These are phyloP conservation scores for Salix brachista DNA, from an alignment of 345 rosid genomes.

Conservation along the genomic window DNA sequence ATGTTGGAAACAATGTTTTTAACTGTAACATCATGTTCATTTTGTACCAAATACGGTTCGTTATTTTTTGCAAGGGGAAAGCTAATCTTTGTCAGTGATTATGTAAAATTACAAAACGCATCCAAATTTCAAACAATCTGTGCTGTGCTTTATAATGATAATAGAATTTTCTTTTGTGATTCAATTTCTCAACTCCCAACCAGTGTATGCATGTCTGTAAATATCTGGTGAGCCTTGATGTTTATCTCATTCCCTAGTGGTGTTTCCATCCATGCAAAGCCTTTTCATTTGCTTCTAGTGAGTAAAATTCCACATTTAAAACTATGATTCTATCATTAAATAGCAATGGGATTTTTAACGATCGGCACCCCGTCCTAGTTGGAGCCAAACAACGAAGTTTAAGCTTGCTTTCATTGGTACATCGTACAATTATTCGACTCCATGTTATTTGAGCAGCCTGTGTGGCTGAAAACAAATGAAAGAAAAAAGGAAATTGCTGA, in stretches of 20 bases:
- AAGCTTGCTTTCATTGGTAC: not conserved
- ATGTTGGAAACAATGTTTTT: conserved; percentile 3
- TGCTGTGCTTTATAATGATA: conserved; percentile 7
- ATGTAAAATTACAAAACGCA: conserved; percentile 23
- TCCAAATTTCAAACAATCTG: not conserved
- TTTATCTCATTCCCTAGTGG: not conserved
- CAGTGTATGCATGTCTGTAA: not conserved
- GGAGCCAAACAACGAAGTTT: too few species aligned
- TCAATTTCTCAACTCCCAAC: not conserved
- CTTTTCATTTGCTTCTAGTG: not conserved
- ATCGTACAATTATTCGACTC: not conserved
- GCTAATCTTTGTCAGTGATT: conserved; percentile 6
- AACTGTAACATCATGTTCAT: not conserved
- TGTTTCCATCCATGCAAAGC: not conserved
- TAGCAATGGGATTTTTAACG: not conserved
- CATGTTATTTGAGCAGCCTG: not conserved
- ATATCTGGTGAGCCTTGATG: not conserved
- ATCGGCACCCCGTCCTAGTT: not conserved
- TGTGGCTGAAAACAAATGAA: not conserved
- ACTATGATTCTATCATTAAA: not conserved
- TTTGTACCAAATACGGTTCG: conserved; percentile 1
- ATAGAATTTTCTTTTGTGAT: not conserved
- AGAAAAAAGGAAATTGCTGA: not conserved
- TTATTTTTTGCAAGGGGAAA: conserved; percentile 14
- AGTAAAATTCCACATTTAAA: not conserved